Percentiles rank a stretch among this genome's conserved stretches.
phyloP scores from a whole-genome alignment of 495 filamentous ascomycete genomes.

The Tuber borchii region DNA sequence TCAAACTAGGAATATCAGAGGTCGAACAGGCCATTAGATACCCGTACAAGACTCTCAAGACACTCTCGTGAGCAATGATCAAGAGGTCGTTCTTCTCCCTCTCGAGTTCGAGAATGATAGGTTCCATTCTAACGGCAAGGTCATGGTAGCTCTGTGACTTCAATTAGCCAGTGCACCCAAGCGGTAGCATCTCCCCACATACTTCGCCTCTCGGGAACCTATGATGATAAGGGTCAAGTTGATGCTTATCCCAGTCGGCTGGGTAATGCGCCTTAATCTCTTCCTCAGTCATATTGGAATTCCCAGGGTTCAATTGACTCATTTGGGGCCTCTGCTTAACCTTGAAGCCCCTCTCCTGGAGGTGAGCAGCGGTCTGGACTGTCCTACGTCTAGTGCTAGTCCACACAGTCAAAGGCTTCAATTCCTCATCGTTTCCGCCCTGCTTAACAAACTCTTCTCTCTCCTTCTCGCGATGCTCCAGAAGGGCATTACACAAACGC shows the following conservation, averaged over 20 bases:
- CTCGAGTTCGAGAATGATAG: slow-evolving; percentile 95
- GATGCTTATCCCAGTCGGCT: slow-evolving; percentile 86
- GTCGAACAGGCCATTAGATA: slow-evolving; percentile 98
- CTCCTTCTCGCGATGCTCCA: slow-evolving; percentile 75
- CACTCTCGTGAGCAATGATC: slow-evolving; percentile 96
- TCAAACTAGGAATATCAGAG: slow-evolving; percentile 85
- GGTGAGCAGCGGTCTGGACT: slow-evolving; percentile 78
- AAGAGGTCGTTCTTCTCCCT: slow-evolving; percentile 93
- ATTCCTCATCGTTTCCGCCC: slow-evolving; percentile 60
- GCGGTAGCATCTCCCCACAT: slow-evolving; percentile 34
- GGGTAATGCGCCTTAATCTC: slow-evolving; percentile 73
- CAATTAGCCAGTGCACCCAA: slow-evolving; percentile 24
- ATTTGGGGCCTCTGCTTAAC: slow-evolving; percentile 88
- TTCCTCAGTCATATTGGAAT: slow-evolving; percentile 83
- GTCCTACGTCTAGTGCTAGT: slow-evolving; percentile 86
- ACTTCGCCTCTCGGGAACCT: slow-evolving; percentile 93
- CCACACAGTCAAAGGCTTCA: slow-evolving; percentile 85
- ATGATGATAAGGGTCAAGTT: slow-evolving; percentile 93
- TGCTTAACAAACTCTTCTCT: slow-evolving; percentile 59
- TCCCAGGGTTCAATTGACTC: slow-evolving; percentile 92
- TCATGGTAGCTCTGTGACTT: slow-evolving; percentile 85
- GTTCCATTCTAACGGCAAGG: slow-evolving; percentile 93
- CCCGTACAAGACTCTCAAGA: slow-evolving; percentile 90
- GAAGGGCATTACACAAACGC: slow-evolving; percentile 76
- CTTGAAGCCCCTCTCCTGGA: slow-evolving; percentile 69